phyloP scores from a whole-genome alignment of 805 yeast genomes.

The Metschnikowia anglica region DNA sequence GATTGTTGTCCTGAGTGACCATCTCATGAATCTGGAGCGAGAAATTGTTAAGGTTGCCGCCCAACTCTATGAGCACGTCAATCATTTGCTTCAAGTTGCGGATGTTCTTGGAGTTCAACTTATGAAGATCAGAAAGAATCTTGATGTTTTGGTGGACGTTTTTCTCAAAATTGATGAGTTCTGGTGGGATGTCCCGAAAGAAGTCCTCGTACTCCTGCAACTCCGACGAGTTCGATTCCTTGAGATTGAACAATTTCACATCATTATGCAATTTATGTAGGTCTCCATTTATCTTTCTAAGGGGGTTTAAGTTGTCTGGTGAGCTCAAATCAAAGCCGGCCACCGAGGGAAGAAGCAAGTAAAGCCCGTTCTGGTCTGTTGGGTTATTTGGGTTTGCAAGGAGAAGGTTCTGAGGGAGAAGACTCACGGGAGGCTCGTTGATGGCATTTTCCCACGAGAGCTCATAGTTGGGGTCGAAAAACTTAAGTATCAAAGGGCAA shows the following conservation, averaged over 20 bases:
- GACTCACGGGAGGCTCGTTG: slow-evolving; percentile 45
- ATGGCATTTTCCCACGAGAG: slow-evolving; percentile 51
- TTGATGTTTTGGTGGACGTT: slow-evolving; percentile 35
- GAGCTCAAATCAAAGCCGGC: slow-evolving; percentile 37
- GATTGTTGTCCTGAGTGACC: slow-evolving; percentile 22
- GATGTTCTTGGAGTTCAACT: slow-evolving; percentile 35
- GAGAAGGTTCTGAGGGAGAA: slow-evolving; percentile 48
- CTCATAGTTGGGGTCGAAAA: slow-evolving; percentile 51
- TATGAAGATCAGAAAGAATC: slow-evolving; percentile 37
- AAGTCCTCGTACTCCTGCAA: slow-evolving; percentile 15
- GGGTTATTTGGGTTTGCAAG: slow-evolving; percentile 53
- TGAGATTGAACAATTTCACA: slow-evolving; percentile 29
- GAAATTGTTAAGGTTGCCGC: slow-evolving; percentile 57
- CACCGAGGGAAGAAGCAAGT: slow-evolving; percentile 46
- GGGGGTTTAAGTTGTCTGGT: slow-evolving; percentile 31
- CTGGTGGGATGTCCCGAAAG: slow-evolving; percentile 31
- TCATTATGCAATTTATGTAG: slow-evolving; percentile 35
- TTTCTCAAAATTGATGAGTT: slow-evolving; percentile 34
- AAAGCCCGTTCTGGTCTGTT: slow-evolving; percentile 52
- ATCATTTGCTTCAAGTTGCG: slow-evolving; percentile 42
- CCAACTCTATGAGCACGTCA: slow-evolving; percentile 47
- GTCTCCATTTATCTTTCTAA: slow-evolving; percentile 37
- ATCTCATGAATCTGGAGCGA: slow-evolving; percentile 44
- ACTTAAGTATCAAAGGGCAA: slow-evolving; percentile 44
- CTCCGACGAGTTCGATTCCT: slow-evolving; percentile 19